phyloP scores from a whole-genome alignment of 169 alveolate species.

The Perkinsus marinus region DNA sequence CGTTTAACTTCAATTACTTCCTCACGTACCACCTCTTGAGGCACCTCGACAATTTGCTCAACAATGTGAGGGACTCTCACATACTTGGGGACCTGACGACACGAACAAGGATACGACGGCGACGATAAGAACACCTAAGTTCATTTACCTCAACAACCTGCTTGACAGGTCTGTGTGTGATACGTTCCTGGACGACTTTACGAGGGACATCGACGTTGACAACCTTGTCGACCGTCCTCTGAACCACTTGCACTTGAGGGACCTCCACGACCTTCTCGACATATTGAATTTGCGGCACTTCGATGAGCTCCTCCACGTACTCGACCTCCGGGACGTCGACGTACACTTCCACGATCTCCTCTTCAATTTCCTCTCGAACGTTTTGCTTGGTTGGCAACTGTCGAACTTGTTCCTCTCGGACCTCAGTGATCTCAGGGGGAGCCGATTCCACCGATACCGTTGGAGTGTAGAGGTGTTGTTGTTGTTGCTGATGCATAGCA shows the following conservation, averaged over 20 bases:
- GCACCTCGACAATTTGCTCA: background rate
- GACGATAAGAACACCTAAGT: background rate
- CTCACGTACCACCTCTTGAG: background rate
- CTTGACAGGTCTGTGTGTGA: background rate
- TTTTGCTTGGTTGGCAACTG: background rate
- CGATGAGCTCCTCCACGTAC: constrained; percentile 29
- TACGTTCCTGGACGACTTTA: background rate
- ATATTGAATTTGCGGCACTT: constrained; percentile 46
- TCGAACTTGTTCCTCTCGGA: background rate
- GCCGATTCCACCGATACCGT: background rate
- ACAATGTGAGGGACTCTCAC: background rate
- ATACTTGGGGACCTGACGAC: background rate
- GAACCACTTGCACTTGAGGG: constrained; percentile 46
- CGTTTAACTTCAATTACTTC: background rate
- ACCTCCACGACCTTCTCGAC: constrained; percentile 58
- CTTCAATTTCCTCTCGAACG: background rate
- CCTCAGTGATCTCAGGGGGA: background rate
- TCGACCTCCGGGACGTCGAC: background rate
- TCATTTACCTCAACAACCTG: background rate
- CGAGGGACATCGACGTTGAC: background rate
- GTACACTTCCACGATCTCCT: background rate
- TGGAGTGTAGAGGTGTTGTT: background rate
- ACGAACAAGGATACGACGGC: background rate
- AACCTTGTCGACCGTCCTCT: background rate
- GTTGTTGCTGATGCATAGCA: background rate